Percentiles rank a stretch among this genome's conserved stretches.
Conservation (phyloP, 169 alveolate species). For the Besnoitia besnoiti region DNA sequence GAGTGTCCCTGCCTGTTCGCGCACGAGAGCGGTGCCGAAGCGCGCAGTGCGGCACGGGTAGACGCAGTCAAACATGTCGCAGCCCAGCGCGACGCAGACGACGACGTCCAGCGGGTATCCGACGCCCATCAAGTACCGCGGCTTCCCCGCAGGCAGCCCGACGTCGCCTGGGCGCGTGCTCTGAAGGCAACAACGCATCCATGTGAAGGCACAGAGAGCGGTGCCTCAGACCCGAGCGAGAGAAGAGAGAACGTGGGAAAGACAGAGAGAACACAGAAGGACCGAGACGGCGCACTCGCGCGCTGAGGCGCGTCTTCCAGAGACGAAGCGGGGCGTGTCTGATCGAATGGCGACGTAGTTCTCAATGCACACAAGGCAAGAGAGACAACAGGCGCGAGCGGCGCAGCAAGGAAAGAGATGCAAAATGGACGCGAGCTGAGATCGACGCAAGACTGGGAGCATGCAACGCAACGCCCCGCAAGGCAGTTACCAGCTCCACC, state of each 20-base stretch:
- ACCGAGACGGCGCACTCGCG: too few relatives aligned
- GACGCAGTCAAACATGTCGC: slow-evolving; percentile 99
- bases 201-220: not conserved
- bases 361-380: too few relatives aligned
- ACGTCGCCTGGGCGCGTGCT: slow-evolving; percentile 66
- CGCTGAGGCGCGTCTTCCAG: too few relatives aligned
- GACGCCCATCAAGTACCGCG: slow-evolving; percentile 98
- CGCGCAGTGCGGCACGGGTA: slow-evolving; percentile 99
- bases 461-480: slow-evolving; percentile 55
- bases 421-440: not conserved
- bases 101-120: slow-evolving; percentile 97
- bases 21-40: slow-evolving; percentile 94
- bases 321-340: too few relatives aligned
- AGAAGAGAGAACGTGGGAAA: too few relatives aligned
- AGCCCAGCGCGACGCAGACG: slow-evolving; percentile 96
- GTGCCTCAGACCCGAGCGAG: too few relatives aligned
- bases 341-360: too few relatives aligned
- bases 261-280: too few relatives aligned
- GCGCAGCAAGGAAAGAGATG: not conserved
- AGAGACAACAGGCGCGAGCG: not conserved
- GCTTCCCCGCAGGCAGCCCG: slow-evolving; percentile 75
- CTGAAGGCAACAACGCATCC: slow-evolving; percentile 35
- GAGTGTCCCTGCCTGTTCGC: not conserved
- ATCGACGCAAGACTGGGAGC: not conserved
- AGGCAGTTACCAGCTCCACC: slow-evolving; percentile 78